Evolutionary conservation across 352 stramenopile species (phyloP), one percentile per base, ranked within the genome.

Genomic region (Phytopythium chamaehyphon): DNA sequence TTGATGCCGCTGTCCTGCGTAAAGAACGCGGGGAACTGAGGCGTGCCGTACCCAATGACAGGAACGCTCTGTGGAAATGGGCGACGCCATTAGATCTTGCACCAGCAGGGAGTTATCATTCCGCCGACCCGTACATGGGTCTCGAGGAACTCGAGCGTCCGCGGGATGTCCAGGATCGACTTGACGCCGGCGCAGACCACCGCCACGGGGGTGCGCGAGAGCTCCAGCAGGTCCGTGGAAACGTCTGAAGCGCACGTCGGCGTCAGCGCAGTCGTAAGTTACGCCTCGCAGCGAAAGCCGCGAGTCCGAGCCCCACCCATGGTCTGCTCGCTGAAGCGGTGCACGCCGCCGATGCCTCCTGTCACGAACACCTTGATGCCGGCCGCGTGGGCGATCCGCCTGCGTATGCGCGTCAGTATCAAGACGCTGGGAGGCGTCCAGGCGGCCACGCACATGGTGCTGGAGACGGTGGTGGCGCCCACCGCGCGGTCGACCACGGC

Each of bases 111-210:
- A n/a, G n/a, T n/a, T n/a, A 39, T 2, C 0, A 6, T 9, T n/a
- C 5, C 1, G 37, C 21, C 6, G 15, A 37, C 18, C 14, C 31
- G 36, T 69, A 90, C 79, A 51, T 90, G 70, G 0, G 96, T 99
- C 76, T 99, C 97, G 16, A 99, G 73, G 46, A 95, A 96, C 80
- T 99, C 96, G 3, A 99, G 67, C 19, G 96, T 99, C 35, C 88
- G 73, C 15, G 81, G 77, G 46, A 99, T 98, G 71, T 99, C 97
- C 18, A 99, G 70, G 62, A 99, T 98, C 22, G 86, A 98, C 75
- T 99, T 99, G 58, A 98, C 91, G n/a, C 97, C 97, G 12, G 96
- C 96, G 54, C 93, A 99, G 21, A 99, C 83, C 24, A 99, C 97
- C 9, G 96, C 78, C 15, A 99, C 82, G 0, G 93, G 95, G 19